Percentiles rank a stretch among this genome's conserved stretches.
Conservation (phyloP, 441 rosid genomes). For the Eugenia klotzschiana region DNA sequence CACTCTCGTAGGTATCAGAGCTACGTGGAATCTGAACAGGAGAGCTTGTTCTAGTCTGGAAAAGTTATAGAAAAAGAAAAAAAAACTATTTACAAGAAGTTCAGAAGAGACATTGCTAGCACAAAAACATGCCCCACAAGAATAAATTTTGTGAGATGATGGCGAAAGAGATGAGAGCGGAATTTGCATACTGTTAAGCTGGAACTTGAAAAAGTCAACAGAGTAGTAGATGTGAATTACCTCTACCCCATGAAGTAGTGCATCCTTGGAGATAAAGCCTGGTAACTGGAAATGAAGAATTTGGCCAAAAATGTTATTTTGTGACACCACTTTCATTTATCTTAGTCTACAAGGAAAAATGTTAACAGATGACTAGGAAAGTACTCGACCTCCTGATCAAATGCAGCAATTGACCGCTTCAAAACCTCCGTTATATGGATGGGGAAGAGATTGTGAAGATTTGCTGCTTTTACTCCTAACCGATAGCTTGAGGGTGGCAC, state of each 20-base stretch:
- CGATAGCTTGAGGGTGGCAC: slow-evolving; percentile 86
- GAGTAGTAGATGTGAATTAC: slow-evolving; percentile 13
- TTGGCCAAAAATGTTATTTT: not conserved
- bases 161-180: not conserved
- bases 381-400: slow-evolving; percentile 61
- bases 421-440: slow-evolving; percentile 57
- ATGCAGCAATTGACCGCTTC: slow-evolving; percentile 45
- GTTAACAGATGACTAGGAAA: not conserved
- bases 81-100: not conserved
- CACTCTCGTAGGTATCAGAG: slow-evolving; percentile 61
- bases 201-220: not conserved
- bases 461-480: slow-evolving; percentile 70
- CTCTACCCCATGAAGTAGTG: slow-evolving; percentile 94
- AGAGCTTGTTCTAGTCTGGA: slow-evolving; percentile 82
- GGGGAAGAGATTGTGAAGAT: slow-evolving; percentile 70
- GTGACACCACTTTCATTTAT: not conserved
- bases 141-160: not conserved
- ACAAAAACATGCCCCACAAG: not conserved
- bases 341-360: not conserved
- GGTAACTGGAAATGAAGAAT: slow-evolving; percentile 47
- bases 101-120: not conserved
- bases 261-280: slow-evolving; percentile 70
- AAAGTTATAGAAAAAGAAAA: not conserved
- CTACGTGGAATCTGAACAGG: slow-evolving; percentile 63
- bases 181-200: not conserved